Evolutionary conservation across 371 early-diverging fungal species (phyloP), one percentile per base, ranked within the genome.

Genomic region (Rhizomucor pusillus): DNA sequence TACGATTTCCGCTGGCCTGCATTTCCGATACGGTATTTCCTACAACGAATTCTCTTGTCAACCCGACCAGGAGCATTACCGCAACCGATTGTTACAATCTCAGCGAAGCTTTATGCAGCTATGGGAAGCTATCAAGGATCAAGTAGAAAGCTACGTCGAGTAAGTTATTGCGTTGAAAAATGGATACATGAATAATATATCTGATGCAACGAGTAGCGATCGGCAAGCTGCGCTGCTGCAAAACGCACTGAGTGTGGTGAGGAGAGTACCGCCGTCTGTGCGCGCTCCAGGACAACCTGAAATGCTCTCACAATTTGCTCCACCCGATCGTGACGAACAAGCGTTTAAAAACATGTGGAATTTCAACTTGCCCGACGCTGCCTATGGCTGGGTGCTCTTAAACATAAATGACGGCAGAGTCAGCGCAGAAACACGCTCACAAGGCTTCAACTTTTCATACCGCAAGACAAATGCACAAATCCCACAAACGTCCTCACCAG

Each of bases 331-430:
- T 19, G 82, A 81, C 43, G 84, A 86, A 60, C 69, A 73, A 6
- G 80, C 82, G 0, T 86, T 79, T 59, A 86, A 84, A 56, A 84
- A 84, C 57, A 75, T 81, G 77, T 86, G 86, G 86, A 80, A 84
- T 52, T 84, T 86, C 55, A 86, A 86, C 43, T 57, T 86, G 43
- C 82, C 86, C 13, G 86, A 86, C 61, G 79, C 80, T 35, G 79
- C 80, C 20, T 79, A 74, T 57, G 86, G 86, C 6, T 69, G 77
- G 50, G 58, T 84, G 24, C 60, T 84, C 13, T 63, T 86, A 36
- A 75, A 78, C 56, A 66, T 84, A 44, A 70, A 68, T 50, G 69
- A 84, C 24, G 84, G 84, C 7, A 63, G 69, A 12, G 66, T 78
- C 46, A 61, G 69, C 47, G 73, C 80, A 25, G 84, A 84, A 60